Conservation (phyloP, 2,329 filamentous ascomycete species). For the Epichloe baconii region DNA sequence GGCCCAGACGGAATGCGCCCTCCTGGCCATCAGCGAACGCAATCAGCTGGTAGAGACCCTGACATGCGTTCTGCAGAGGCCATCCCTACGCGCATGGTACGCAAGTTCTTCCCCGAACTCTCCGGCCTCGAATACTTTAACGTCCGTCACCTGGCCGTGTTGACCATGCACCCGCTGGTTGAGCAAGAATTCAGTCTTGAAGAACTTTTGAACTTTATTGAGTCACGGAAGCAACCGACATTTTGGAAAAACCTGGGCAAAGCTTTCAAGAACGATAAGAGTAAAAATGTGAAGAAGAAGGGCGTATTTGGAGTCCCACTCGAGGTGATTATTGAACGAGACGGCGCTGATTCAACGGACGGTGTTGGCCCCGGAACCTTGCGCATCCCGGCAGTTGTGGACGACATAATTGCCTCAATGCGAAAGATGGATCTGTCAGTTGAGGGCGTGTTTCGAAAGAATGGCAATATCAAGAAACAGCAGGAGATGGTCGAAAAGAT, state of each 20-base stretch:
- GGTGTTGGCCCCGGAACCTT: conserved; percentile 86
- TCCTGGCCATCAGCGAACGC: conserved; percentile 55
- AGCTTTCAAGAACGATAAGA: conserved; percentile 79
- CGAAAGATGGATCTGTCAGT: conserved; percentile 98
- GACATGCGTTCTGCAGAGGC: conserved; percentile 39
- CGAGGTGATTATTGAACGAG: conserved; percentile 79
- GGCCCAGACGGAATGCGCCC: conserved; percentile 30
- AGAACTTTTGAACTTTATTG: conserved; percentile 82
- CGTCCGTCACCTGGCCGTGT: conserved; percentile 82
- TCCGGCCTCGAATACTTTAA: conserved; percentile 96
- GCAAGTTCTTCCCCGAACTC: conserved; percentile 91
- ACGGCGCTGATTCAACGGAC: conserved; percentile 94
- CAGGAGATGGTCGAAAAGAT: conserved; percentile 77
- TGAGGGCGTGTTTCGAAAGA: conserved; percentile 97
- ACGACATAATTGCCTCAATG: conserved; percentile 89
- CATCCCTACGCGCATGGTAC: conserved; percentile 41
- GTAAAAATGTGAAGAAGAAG: conserved; percentile 73
- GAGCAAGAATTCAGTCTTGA: conserved; percentile 88
- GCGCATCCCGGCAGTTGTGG: conserved; percentile 85
- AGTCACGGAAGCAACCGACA: conserved; percentile 74
- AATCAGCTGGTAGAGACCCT: conserved; percentile 36
- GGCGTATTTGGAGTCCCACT: conserved; percentile 85
- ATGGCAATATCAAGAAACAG: conserved; percentile 91
- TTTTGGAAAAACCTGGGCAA: conserved; percentile 99
- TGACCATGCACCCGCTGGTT: conserved; percentile 87